Evolutionary conservation across 2,329 filamentous ascomycete species (phyloP), one percentile per base, ranked within the genome.

Genomic region (Tricladium varicosporioides): DNA sequence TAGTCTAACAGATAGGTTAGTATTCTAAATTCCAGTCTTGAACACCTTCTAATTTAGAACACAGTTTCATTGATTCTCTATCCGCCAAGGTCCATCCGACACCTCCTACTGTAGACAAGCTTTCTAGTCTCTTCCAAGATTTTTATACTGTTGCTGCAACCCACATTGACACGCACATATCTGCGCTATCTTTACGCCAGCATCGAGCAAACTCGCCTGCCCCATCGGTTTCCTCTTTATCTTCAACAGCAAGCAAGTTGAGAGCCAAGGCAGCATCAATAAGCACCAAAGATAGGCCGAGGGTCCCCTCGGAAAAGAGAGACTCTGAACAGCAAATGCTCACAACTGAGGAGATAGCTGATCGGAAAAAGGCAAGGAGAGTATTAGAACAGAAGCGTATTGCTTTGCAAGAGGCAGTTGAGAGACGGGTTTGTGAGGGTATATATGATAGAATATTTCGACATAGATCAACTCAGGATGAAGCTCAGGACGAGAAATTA

Each of bases 401-500:
- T 2, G 80, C 88, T 9, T 74, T 97, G 31, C 93, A 99, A 73
- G 94, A 99, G 72, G 91, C 92, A 3, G 89, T 97, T 0, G 94
- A 99, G 71, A 84, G 90, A 62, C 84, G 89, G 61, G 82, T 92
- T 10, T 95, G 91, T 69, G 91, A 96, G 70, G 86, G 87, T 53
- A 86, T 93, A 47, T 97, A 97, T 69, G 81, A 87, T 57, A 87
- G 89, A 63, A 91, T 99, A 70, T 99, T 93, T 81, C 86, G 92
- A 48, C 94, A 99, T 71, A 85, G 88, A 58, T 94, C 82, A 70
- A 96, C 93, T 0, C 87, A 97, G 67, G 94, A 99, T 69, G 93
- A 97, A 73, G 92, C 94, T 11, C 84, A 93, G 68, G 94, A 99
- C 70, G 92, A 96, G 67, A 97, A 96, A 70, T 78, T 99, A 51